Percentiles rank a stretch among this genome's conserved stretches.
Conservation (phyloP, 805 yeast genomes). For the Diddensiella caesifluorescens region DNA sequence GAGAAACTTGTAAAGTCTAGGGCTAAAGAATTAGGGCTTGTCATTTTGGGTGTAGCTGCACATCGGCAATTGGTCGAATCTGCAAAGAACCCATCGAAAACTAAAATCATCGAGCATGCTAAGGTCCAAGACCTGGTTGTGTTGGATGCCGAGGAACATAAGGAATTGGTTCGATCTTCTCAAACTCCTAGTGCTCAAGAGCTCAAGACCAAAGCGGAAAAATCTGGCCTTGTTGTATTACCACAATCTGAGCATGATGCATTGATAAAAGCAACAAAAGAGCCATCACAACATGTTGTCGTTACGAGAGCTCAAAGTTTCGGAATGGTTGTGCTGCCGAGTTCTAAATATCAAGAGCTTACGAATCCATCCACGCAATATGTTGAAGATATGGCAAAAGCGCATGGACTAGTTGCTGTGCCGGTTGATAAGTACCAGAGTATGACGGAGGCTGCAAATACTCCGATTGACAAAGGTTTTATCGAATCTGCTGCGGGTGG, state of each 20-base stretch:
- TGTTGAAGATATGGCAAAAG: slow-evolving; percentile 15
- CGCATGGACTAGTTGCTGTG: slow-evolving; percentile 25
- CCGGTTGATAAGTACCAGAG: slow-evolving; percentile 23
- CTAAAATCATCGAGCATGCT: slow-evolving; percentile 32
- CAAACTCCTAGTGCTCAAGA: slow-evolving; percentile 19
- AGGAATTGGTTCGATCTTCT: slow-evolving; percentile 15
- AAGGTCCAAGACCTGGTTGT: slow-evolving; percentile 29
- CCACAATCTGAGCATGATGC: slow-evolving; percentile 10
- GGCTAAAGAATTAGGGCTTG: slow-evolving; percentile 26
- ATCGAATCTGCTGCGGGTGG: slow-evolving; percentile 24
- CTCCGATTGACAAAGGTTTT: slow-evolving; percentile 20
- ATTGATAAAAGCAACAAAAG: slow-evolving; percentile 25
- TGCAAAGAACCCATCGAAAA: slow-evolving; percentile 25
- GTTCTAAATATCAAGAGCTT: slow-evolving; percentile 28
- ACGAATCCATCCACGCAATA: slow-evolving; percentile 13
- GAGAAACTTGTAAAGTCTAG: slow-evolving; percentile 16
- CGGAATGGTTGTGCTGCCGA: slow-evolving; percentile 31
- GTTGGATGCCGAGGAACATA: slow-evolving; percentile 32
- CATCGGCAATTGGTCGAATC: slow-evolving; percentile 22
- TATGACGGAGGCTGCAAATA: slow-evolving; percentile 24
- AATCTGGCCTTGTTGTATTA: slow-evolving; percentile 6
- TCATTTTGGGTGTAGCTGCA: slow-evolving; percentile 25
- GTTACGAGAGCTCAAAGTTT: slow-evolving; percentile 28
- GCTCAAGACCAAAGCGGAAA: slow-evolving; percentile 8
- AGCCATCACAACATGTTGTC: slow-evolving; percentile 28